Percentiles rank a stretch among this genome's conserved stretches.
Evolutionary conservation across 2,329 filamentous ascomycete species (phyloP).

Genomic region (Nannizziopsis arthrosporioides): DNA sequence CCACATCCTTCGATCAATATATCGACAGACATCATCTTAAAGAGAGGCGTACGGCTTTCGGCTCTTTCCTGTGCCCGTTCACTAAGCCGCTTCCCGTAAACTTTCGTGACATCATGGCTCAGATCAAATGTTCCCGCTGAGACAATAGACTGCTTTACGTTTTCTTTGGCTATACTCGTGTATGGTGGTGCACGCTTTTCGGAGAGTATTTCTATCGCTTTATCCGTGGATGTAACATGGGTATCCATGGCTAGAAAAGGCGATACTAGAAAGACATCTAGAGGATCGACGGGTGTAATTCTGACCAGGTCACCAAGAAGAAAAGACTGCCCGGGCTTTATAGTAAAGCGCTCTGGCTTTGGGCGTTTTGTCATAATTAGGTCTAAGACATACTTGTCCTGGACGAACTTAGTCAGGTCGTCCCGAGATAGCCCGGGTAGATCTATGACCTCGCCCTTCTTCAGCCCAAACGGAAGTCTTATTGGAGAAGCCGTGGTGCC

Average conservation of each 20-base stretch:
- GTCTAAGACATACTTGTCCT: conserved; percentile 50
- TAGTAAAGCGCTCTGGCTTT: conserved; percentile 57
- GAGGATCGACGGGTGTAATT: conserved; percentile 61
- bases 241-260: conserved; percentile 68
- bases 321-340: conserved; percentile 68
- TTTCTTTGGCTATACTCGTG: conserved; percentile 51
- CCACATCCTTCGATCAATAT: conserved; percentile 85
- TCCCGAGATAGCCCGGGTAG: conserved; percentile 73
- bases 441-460: conserved; percentile 83
- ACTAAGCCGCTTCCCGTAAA: conserved; percentile 57
- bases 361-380: conserved; percentile 71
- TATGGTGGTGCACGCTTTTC: conserved; percentile 51
- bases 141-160: conserved; percentile 46
- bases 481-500: conserved; percentile 95
- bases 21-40: conserved; percentile 60
- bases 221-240: conserved; percentile 68
- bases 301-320: conserved; percentile 77
- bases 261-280: conserved; percentile 63
- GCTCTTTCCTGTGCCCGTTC: background rate
- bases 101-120: conserved; percentile 70
- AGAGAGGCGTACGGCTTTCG: conserved; percentile 2
- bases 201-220: conserved; percentile 62
- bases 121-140: conserved; percentile 66
- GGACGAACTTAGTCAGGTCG: conserved; percentile 59
- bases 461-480: conserved; percentile 74